A percentile compares a stretch with the other conserved stretches of the same genome.
Evolutionary conservation across 129 eudicot species (phyloP).

Genomic region (Arctium minus): DNA sequence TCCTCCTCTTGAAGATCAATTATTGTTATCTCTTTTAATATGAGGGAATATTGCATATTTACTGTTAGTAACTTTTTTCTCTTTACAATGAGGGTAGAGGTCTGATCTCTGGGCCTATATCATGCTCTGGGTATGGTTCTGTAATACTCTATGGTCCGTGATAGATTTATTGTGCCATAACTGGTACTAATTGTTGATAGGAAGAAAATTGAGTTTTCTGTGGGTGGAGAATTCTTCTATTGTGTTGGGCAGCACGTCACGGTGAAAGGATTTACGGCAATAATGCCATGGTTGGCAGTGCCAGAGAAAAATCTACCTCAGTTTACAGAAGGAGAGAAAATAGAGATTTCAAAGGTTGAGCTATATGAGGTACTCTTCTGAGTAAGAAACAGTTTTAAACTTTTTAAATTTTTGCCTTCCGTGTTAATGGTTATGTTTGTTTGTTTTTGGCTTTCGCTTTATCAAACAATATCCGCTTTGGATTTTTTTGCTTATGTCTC

Average conservation of each 20-base stretch:
- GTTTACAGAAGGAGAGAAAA: conserved; percentile 62
- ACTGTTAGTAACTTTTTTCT: not conserved
- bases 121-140: not conserved
- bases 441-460: not conserved
- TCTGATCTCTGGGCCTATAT: not conserved
- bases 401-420: not conserved
- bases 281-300: conserved; percentile 94
- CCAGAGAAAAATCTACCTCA: conserved; percentile 75
- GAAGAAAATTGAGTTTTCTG: conserved; percentile 67
- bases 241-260: conserved; percentile 71
- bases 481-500: conserved; percentile 3
- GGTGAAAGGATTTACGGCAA: conserved; percentile 70
- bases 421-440: not conserved
- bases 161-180: not conserved
- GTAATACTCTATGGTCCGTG: not conserved
- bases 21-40: too few relatives aligned
- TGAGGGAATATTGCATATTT: not conserved
- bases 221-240: conserved; percentile 63
- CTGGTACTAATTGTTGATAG: conserved; percentile 28
- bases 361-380: conserved; percentile 60
- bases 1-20: not conserved
- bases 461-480: not conserved
- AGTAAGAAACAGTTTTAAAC: not conserved
- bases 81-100: conserved; percentile 3
- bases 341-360: conserved; percentile 58